Base-by-base conservation (phyloP, 1,284 basidiomycete genomes). In the Boletellus deceptivus region DNA sequence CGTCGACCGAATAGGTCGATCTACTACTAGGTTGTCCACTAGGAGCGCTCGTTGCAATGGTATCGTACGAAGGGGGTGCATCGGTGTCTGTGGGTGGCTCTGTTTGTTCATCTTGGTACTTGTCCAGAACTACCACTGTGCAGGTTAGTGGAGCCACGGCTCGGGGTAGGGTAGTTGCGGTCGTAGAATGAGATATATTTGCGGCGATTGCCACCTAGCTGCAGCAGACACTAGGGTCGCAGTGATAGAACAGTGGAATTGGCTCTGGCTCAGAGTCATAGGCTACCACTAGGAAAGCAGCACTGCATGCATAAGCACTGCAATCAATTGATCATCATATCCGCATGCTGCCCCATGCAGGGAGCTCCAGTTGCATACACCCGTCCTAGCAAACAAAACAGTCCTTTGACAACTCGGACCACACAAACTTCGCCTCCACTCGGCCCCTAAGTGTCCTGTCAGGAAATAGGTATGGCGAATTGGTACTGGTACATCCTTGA, bases 41-140 rank as follows among this genome's bases (percentile, higher is more conserved):
- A 3, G 11, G 13, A 6, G 24, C 22, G 27, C 27, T n/a, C 11
- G 46, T 3, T 11, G 54, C n/a, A 40, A 62, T 44, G 27, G 46
- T 44, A 22, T 60, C 61, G 22, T 64, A 60, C 6, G 61, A 59
- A 29, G 57, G 59, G n/a, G 61, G 61, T 17, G 56, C 46, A n/a
- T 62, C 61, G 3, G 10, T 13, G 36, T 47, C 35, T 10, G 49
- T 4, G 10, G 49, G 35, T 16, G 48, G 9, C 22, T 42, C 48
- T 7, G 29, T 16, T 11, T 37, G 7, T 4, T 47, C 47, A 22
- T 49, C 59, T 49, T 43, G 17, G 39, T 46, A 49, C 46, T 63
- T 57, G 53, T 57, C 45, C 11, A 49, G 31, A 10, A 52, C 16
- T 2, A 49, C 56, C 59, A 59, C 59, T 27, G 20, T 39, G 7